Evolutionary conservation across 768 basidiomycete genomes (phyloP).

Genomic region (Saitozyma sp.): DNA sequence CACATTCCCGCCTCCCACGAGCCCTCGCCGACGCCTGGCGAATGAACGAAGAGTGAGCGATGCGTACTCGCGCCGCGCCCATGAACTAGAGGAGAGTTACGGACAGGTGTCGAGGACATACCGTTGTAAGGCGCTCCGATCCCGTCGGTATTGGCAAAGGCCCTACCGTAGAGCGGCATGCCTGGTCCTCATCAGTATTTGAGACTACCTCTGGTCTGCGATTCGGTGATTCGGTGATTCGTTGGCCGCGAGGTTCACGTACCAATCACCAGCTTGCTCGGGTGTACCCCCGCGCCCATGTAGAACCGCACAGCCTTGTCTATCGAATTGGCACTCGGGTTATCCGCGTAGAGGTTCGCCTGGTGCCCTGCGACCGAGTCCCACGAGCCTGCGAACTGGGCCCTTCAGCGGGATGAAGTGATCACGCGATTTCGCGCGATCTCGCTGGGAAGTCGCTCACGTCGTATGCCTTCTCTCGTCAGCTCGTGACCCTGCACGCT

Average conservation of each 20-base stretch:
- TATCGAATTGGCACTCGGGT: constrained; percentile 59
- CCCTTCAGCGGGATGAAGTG: background rate
- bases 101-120: constrained; percentile 10
- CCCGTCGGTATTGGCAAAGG: constrained; percentile 80
- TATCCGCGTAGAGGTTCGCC: constrained; percentile 75
- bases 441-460: constrained; percentile 23
- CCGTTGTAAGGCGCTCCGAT: constrained; percentile 78
- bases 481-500: background rate
- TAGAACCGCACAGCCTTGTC: constrained; percentile 75
- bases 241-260: constrained; percentile 4
- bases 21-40: constrained; percentile 65
- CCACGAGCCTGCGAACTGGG: constrained; percentile 74
- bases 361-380: constrained; percentile 67
- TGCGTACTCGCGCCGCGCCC: background rate
- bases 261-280: constrained; percentile 79
- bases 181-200: constrained; percentile 50
- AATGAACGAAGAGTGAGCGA: background rate
- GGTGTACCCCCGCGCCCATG: constrained; percentile 66
- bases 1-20: constrained; percentile 81
- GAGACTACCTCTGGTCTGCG: background rate
- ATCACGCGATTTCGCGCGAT: background rate
- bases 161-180: constrained; percentile 89
- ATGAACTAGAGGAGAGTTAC: no score
- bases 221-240: no score
- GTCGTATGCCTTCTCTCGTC: constrained; percentile 48